These are phyloP conservation scores for Elaeis guineensis DNA, from an alignment of 176 grass and related monocot genomes.

Conservation along the genomic window DNA sequence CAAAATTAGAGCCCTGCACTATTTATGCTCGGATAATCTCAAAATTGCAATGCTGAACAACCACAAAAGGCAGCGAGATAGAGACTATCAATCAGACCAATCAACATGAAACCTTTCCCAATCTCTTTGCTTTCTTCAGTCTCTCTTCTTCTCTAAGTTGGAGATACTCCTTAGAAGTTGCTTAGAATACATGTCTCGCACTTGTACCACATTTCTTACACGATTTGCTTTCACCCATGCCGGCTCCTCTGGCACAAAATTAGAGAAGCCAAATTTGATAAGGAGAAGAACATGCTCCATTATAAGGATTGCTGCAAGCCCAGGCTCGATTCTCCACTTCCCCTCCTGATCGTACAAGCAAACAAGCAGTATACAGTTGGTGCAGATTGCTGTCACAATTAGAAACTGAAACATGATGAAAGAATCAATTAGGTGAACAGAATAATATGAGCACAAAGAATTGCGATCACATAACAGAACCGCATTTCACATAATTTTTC, in stretches of 20 bases:
- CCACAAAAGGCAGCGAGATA: too few relatives aligned
- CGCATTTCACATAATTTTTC: too few relatives aligned
- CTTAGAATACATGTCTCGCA: slow-evolving; percentile 68
- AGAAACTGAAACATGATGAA: slow-evolving; percentile 55
- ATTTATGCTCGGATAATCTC: too few relatives aligned
- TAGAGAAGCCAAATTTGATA: slow-evolving; percentile 92
- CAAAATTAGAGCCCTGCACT: too few relatives aligned
- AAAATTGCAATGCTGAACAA: too few relatives aligned
- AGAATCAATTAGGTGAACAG: background rate
- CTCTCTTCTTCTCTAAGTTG: slow-evolving; percentile 40
- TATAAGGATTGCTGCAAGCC: slow-evolving; percentile 78
- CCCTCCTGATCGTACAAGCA: slow-evolving; percentile 87
- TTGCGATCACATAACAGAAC: background rate
- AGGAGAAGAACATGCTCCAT: slow-evolving; percentile 91
- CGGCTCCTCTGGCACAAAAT: slow-evolving; percentile 95
- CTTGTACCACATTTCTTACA: slow-evolving; percentile 65
- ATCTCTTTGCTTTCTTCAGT: slow-evolving; percentile 22
- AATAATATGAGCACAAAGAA: background rate
- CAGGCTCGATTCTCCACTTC: slow-evolving; percentile 92
- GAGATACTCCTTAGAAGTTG: slow-evolving; percentile 64
- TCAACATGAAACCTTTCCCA: too few relatives aligned
- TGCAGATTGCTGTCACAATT: slow-evolving; percentile 92
- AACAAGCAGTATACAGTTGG: slow-evolving; percentile 92
- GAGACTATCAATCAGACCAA: too few relatives aligned
- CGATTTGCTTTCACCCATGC: slow-evolving; percentile 88